These are phyloP conservation scores for Aristolochia fimbriata DNA, from an alignment of 164 flowering plant species.

Conservation along the genomic window DNA sequence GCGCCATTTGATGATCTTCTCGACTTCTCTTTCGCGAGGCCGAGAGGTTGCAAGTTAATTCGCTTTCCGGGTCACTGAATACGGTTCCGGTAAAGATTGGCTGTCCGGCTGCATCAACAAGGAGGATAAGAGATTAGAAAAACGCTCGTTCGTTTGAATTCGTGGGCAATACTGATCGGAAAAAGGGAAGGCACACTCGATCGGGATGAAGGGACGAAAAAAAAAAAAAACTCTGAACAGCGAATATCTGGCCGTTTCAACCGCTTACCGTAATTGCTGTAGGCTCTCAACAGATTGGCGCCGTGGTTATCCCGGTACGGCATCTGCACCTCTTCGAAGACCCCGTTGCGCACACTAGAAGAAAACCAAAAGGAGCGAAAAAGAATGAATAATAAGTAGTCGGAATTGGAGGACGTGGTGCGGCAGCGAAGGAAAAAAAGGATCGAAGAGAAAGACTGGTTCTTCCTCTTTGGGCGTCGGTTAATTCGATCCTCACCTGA, in stretches of 20 bases:
- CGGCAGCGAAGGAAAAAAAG: too few species aligned
- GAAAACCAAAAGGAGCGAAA: background rate
- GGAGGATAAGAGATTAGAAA: background rate
- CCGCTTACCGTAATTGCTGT: conserved; percentile 5
- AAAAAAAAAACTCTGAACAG: too few species aligned
- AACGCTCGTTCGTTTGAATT: background rate
- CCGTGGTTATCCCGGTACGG: background rate
- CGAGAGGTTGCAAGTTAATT: conserved; percentile 23
- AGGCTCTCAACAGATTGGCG: conserved; percentile 2
- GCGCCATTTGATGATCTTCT: conserved; percentile 4
- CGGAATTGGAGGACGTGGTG: too few species aligned
- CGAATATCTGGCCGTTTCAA: background rate
- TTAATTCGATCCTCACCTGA: conserved; percentile 4
- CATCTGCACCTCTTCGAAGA: conserved; percentile 8
- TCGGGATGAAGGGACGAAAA: too few species aligned
- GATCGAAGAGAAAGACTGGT: background rate
- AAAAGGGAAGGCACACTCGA: too few species aligned
- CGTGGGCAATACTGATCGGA: too few species aligned
- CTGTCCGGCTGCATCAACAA: conserved; percentile 3
- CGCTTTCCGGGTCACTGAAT: conserved; percentile 23
- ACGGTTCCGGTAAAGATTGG: conserved; percentile 17
- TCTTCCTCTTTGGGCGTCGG: background rate
- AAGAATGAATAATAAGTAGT: background rate
- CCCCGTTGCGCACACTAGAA: conserved; percentile 4
- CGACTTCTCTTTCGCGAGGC: conserved; percentile 17